Base-by-base conservation (phyloP, 495 filamentous ascomycete genomes). In the Jackrogersella minutella region DNA sequence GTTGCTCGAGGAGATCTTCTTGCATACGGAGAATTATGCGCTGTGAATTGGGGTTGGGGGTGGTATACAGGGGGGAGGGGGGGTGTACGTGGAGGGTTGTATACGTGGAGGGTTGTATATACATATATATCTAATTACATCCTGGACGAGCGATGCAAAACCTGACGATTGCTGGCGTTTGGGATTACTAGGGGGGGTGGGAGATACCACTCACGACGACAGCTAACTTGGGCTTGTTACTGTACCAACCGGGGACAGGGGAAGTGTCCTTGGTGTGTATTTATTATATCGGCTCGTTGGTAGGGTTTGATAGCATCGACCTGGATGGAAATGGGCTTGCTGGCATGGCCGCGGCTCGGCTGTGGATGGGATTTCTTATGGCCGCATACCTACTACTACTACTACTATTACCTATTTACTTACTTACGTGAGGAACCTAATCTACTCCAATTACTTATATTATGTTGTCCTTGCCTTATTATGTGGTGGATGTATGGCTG, bases 1-100 rank as follows among this genome's bases (percentile, higher is more conserved):
- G 14, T 83, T 84, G 51, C 86, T 88, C 41, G 94, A 97, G 72
- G 94, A 98, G 85, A 89, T 98, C 58, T 97, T 93, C 74, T 75
- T 98, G 76, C 94, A 97, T 82, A 90, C 93, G 9, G 94, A 98
- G 83, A 97, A 97, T 75, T 97, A 96, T 78, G 91, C 92, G 36
- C 80, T 94, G 51, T 96, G 72, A 82, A 11, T 0, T 3, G 26
- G 3, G 26, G 7, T 3, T 7, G 26, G 7, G 26, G 3, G 26
- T n/a, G 26, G 26, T 30, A 7, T 3, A 30, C 7, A 7, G 40
- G 11, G 9, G 17, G 5, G 17, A 11, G 9, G 9, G 21, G 22
- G 5, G 40, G 17, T 4, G 22, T 22, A 44, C 3, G 5, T 19
- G 39, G 40, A 2, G 22, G 3, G 8, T 11, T 44, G 13, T 44